phyloP scores from a whole-genome alignment of 306 rosid species.

The Vigna radiata region DNA sequence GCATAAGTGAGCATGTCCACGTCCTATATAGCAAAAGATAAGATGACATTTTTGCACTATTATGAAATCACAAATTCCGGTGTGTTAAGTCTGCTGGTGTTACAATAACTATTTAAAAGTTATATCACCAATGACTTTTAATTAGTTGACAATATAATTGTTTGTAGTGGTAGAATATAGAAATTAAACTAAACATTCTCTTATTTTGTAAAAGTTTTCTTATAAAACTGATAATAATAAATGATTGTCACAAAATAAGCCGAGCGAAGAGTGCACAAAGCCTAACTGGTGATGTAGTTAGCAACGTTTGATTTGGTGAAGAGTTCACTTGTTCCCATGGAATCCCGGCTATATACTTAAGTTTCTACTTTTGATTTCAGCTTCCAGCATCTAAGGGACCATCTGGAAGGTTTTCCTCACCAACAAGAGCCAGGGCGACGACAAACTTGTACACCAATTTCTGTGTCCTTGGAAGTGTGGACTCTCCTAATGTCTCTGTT shows the following conservation, averaged over 20 bases:
- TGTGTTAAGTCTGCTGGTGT: not conserved
- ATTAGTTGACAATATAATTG: not conserved
- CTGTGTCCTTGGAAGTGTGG: conserved; percentile 54
- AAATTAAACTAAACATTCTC: not conserved
- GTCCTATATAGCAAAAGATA: not conserved
- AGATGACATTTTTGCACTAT: not conserved
- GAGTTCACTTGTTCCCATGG: conserved; percentile 5
- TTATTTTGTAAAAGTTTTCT: not conserved
- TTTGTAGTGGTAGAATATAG: not conserved
- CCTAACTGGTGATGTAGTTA: conserved; percentile 2
- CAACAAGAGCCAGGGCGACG: conserved; percentile 53
- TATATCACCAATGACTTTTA: not conserved
- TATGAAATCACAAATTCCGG: not conserved
- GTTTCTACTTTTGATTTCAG: conserved; percentile 50
- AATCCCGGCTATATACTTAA: conserved; percentile 28
- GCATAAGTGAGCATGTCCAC: conserved; percentile 12
- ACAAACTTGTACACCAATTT: conserved; percentile 51
- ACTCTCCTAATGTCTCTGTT: conserved; percentile 88
- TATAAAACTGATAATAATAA: not conserved
- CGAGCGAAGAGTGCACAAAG: not conserved
- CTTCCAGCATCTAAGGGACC: conserved; percentile 52
- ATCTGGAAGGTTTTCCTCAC: conserved; percentile 54
- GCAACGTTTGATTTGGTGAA: conserved; percentile 7
- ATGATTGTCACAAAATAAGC: not conserved
- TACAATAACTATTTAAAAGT: not conserved